Conservation (phyloP, 768 basidiomycete genomes). For the Pulveroboletus sp. region DNA sequence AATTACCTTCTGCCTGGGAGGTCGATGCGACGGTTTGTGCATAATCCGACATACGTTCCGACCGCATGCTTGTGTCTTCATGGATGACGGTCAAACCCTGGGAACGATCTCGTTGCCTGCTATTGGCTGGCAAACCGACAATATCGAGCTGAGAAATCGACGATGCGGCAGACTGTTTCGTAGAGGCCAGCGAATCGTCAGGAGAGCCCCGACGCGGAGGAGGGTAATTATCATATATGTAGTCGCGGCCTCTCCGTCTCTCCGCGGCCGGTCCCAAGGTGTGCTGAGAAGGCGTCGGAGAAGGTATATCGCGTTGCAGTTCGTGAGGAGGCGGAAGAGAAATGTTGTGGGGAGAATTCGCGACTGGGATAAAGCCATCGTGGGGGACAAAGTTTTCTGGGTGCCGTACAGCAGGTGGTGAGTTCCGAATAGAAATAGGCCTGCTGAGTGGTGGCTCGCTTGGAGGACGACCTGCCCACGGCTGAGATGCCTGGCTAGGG, state of each 20-base stretch:
- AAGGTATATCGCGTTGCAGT: slow-evolving; percentile 30
- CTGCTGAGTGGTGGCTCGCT: slow-evolving; percentile 7
- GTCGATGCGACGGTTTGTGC: slow-evolving; percentile 19
- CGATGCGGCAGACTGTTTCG: slow-evolving; percentile 26
- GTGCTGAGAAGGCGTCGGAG: slow-evolving; percentile 26
- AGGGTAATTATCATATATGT: slow-evolving; percentile 18
- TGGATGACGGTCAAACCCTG: slow-evolving; percentile 30
- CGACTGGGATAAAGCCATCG: slow-evolving; percentile 49
- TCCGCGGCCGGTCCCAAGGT: slow-evolving; percentile 18
- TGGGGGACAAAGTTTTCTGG: slow-evolving; percentile 35
- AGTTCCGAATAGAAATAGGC: slow-evolving; percentile 22
- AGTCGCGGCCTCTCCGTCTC: slow-evolving; percentile 19
- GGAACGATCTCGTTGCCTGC: slow-evolving; percentile 20
- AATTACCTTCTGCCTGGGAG: slow-evolving; percentile 15
- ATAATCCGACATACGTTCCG: slow-evolving; percentile 22
- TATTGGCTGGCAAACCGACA: slow-evolving; percentile 21
- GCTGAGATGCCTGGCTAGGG: slow-evolving; percentile 14
- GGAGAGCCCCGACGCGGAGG: slow-evolving; percentile 25
- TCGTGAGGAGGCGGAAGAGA: slow-evolving; percentile 50
- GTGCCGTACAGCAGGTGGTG: slow-evolving; percentile 6
- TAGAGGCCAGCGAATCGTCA: slow-evolving; percentile 27
- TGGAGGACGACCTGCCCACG: slow-evolving; percentile 17
- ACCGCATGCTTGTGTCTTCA: slow-evolving; percentile 28
- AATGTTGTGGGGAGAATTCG: slow-evolving; percentile 35
- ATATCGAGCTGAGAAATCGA: slow-evolving; percentile 32